Base-by-base conservation (phyloP, 192 early-diverging fungal genomes). In the Mortierella claussenii region DNA sequence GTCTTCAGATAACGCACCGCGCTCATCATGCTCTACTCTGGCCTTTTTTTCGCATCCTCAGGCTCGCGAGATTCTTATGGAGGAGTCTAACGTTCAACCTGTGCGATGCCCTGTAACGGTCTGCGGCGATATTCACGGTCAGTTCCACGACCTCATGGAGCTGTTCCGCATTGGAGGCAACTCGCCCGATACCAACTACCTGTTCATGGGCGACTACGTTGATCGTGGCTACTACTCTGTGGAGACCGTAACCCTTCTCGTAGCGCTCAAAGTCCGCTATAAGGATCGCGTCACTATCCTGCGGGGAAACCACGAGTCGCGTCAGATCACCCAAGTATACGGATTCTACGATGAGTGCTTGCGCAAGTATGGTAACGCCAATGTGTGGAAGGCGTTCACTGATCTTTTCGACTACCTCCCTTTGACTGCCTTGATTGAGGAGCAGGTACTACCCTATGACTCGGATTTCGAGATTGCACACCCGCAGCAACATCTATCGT, bases 181-280 rank as follows among this genome's bases (percentile, higher is more conserved):
- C 62, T 93, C 93, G 43, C 97, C 98, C 8, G 90, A 97, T 68
- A 98, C 96, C 60, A 97, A 98, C 81, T 99, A 98, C 68, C 86
- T 99, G 31, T 99, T 99, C 78, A 95, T 99, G 95, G 97, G 97
- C 48, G 98, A 99, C 81, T 99, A 98, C 81, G 98, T 99, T 36
- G 98, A 99, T 78, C 92, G 98, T 57, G 98, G 98, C 44, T 98
- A 98, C 79, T 96, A 98, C 83, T 94, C 92, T 28, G 98, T 99
- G 52, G 98, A 99, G 86, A 98, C 97, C 3, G 95, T 99, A 55
- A 90, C 96, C 18, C 82, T 98, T 53, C 89, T 99, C 56, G 91
- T 98, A 13, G 96, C 94, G 6, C 88, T 99, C 59, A 99, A 99
- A 82, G 93, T 97, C 32, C 86, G 94, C 58, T 94, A 94, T 76